Evolutionary conservation across 306 rosid species (phyloP).

Genomic region (Vigna reflexopilosa): DNA sequence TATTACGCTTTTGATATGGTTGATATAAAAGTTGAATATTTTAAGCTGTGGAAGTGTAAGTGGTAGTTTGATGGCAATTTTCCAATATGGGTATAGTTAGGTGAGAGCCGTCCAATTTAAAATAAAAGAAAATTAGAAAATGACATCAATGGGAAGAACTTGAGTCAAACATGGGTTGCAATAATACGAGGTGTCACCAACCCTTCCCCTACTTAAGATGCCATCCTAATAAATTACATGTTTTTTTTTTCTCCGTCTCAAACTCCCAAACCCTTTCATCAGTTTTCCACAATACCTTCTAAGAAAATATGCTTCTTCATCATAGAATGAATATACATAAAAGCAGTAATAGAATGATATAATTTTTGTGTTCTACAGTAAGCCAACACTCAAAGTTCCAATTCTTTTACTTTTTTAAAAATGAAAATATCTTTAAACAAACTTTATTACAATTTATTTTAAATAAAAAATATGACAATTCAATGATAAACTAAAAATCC

Average conservation of each 20-base stretch:
- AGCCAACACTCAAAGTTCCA: not conserved
- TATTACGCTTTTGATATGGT: not conserved
- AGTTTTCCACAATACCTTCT: not conserved
- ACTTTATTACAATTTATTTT: too few relatives aligned
- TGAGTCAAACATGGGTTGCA: conserved; percentile 2
- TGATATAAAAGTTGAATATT: not conserved
- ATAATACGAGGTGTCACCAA: not conserved
- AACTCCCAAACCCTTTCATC: too few relatives aligned
- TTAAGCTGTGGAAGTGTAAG: not conserved
- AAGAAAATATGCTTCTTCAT: not conserved
- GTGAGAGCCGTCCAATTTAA: not conserved
- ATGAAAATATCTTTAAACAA: not conserved
- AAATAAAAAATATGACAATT: not conserved
- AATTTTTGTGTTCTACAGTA: not conserved
- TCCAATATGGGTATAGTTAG: not conserved
- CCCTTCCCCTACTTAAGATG: not conserved
- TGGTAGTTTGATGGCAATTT: not conserved
- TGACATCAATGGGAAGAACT: not conserved
- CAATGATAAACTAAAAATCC: not conserved
- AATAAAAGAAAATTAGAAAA: not conserved
- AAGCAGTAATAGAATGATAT: not conserved
- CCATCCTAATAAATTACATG: too few relatives aligned
- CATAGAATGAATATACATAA: not conserved
- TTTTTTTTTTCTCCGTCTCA: too few relatives aligned
- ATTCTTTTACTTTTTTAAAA: not conserved